phyloP scores from a whole-genome alignment of 306 rosid genomes.

The Rubus parviflorus region DNA sequence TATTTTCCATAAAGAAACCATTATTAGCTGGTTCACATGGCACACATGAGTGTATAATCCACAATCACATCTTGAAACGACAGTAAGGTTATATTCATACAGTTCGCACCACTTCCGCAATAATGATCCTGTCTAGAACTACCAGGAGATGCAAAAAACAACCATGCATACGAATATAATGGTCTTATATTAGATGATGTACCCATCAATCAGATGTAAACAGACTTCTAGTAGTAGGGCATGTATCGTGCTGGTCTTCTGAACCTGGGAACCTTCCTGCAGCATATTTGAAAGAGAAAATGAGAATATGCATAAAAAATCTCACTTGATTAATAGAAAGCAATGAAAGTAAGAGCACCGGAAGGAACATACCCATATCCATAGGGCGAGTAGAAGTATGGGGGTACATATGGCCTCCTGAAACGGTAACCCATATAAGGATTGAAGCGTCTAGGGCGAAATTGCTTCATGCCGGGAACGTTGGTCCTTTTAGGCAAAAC shows the following conservation, averaged over 20 bases:
- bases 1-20: background rate
- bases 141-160: background rate
- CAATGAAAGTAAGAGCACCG: background rate
- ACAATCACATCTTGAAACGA: background rate
- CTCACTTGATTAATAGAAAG: background rate
- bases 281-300: constrained; percentile 18
- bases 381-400: constrained; percentile 73
- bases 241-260: constrained; percentile 72
- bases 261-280: constrained; percentile 85
- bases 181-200: background rate
- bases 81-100: background rate
- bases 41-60: background rate
- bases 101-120: background rate
- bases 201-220: constrained; percentile 4
- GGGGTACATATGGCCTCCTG: constrained; percentile 83
- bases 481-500: constrained; percentile 92
- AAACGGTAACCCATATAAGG: constrained; percentile 68
- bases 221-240: constrained; percentile 66
- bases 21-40: background rate
- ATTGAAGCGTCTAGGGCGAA: constrained; percentile 68
- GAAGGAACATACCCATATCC: constrained; percentile 75
- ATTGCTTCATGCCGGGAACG: constrained; percentile 96
- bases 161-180: background rate
- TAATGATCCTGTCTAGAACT: background rate
- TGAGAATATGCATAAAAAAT: constrained; percentile 18